Conservation (phyloP, 805 yeast species). For the Barnettozyma salicaria region DNA sequence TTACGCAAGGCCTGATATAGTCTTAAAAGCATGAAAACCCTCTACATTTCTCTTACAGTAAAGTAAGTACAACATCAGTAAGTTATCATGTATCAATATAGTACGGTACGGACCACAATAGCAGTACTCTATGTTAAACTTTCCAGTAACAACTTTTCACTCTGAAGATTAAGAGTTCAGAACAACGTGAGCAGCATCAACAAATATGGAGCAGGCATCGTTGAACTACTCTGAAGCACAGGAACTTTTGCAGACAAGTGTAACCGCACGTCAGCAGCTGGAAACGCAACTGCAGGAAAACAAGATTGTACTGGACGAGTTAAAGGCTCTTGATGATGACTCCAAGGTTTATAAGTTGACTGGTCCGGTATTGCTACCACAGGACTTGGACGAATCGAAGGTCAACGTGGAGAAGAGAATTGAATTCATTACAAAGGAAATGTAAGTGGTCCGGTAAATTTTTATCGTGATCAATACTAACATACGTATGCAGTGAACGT, state of each 20-base stretch:
- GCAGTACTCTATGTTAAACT: too few relatives aligned
- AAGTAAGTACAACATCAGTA: too few relatives aligned
- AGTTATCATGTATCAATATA: too few relatives aligned
- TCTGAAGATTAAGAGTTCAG: too few relatives aligned
- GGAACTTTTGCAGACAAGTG: slow-evolving; percentile 42
- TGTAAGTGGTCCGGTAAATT: too few relatives aligned
- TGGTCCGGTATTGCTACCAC: slow-evolving; percentile 90
- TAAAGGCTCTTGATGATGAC: slow-evolving; percentile 55
- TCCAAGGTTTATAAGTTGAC: slow-evolving; percentile 82
- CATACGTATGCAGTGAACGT: slow-evolving; percentile 32
- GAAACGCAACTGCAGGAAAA: slow-evolving; percentile 96
- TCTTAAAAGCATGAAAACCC: too few relatives aligned
- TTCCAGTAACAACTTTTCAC: too few relatives aligned
- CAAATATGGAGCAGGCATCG: too few relatives aligned
- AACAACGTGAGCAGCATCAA: too few relatives aligned
- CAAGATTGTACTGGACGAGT: slow-evolving; percentile 80
- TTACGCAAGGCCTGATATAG: too few relatives aligned
- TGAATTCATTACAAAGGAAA: slow-evolving; percentile 79
- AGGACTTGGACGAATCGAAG: slow-evolving; percentile 77
- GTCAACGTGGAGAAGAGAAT: slow-evolving; percentile 82
- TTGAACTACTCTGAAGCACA: slow-evolving; percentile 45
- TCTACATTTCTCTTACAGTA: too few relatives aligned
- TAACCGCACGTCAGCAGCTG: slow-evolving; percentile 72
- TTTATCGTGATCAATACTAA: slow-evolving; percentile 2
- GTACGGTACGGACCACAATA: too few relatives aligned